phyloP scores from a whole-genome alignment of 2,329 filamentous ascomycete species.

The Albophoma yamanashiensis region DNA sequence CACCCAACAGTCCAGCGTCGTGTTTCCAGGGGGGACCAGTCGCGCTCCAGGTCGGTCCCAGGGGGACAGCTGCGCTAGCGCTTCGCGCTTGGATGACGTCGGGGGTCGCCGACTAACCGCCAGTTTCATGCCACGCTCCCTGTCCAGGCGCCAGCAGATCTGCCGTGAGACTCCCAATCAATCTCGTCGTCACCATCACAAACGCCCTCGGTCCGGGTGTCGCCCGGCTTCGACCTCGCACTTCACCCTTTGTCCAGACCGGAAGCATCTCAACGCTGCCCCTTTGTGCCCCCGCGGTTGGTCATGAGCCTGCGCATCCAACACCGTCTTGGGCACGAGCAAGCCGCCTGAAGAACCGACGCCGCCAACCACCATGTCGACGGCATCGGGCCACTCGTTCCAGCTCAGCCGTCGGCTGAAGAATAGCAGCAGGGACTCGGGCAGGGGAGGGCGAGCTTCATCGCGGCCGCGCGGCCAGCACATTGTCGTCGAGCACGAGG shows the following conservation, averaged over 20 bases:
- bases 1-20: too few species aligned
- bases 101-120: not conserved
- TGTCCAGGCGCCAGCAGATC: not conserved
- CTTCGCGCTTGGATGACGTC: not conserved
- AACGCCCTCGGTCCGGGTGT: not conserved
- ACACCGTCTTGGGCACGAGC: slow-evolving; percentile 16
- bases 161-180: not conserved
- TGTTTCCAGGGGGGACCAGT: not conserved
- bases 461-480: slow-evolving; percentile 32
- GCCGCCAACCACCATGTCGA: slow-evolving; percentile 32
- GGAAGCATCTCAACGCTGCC: not conserved
- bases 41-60: not conserved
- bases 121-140: not conserved
- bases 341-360: slow-evolving; percentile 13
- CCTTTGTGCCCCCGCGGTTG: slow-evolving; percentile 3
- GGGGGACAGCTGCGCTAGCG: not conserved
- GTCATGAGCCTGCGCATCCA: slow-evolving; percentile 19
- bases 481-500: slow-evolving; percentile 51
- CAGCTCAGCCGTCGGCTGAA: slow-evolving; percentile 32
- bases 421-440: slow-evolving; percentile 30
- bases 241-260: not conserved
- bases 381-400: slow-evolving; percentile 36
- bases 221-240: not conserved
- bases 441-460: slow-evolving; percentile 27
- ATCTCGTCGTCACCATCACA: not conserved